A percentile compares a stretch with the other conserved stretches of the same genome.
Evolutionary conservation across 768 basidiomycete genomes (phyloP).

Genomic region (Tulasnella calospora): DNA sequence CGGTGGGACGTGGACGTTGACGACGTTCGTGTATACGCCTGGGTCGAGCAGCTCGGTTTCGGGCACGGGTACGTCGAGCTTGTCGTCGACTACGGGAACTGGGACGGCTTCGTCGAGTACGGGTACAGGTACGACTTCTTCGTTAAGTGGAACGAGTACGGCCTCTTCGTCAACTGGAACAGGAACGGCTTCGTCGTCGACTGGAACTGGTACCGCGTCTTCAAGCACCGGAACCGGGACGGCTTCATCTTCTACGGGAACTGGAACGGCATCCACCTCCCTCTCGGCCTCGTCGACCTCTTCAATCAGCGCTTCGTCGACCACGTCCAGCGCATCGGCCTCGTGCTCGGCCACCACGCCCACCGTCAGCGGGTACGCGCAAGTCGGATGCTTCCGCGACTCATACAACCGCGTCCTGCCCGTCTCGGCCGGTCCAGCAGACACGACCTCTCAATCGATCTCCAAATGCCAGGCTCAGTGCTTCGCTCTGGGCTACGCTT

Average conservation of each 20-base stretch:
- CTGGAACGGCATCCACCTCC: neutral
- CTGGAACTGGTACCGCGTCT: no score
- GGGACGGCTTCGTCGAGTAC: neutral
- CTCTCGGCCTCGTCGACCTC: neutral
- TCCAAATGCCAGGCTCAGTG: constrained; percentile 12
- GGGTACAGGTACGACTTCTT: no score
- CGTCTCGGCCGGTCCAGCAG: neutral
- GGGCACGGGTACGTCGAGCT: neutral
- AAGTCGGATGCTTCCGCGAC: constrained; percentile 21
- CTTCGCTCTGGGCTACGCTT: constrained; percentile 7
- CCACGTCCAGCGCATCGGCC: constrained; percentile 1
- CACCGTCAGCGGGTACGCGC: neutral
- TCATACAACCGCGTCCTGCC: constrained; percentile 13
- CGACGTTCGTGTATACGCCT: neutral
- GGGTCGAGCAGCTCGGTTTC: neutral
- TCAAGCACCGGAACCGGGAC: no score
- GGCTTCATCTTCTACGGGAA: no score
- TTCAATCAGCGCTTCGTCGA: neutral
- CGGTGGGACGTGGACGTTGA: constrained; percentile 15
- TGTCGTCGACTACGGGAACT: neutral
- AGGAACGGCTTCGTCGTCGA: no score
- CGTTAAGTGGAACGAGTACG: no score
- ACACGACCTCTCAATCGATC: neutral
- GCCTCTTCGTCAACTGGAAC: no score
- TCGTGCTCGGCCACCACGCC: neutral